Percentiles rank a stretch among this genome's conserved stretches.
These are phyloP conservation scores for Cephalotrichum gorgonifer DNA, from an alignment of 2,329 filamentous ascomycete genomes.

Conservation along the genomic window DNA sequence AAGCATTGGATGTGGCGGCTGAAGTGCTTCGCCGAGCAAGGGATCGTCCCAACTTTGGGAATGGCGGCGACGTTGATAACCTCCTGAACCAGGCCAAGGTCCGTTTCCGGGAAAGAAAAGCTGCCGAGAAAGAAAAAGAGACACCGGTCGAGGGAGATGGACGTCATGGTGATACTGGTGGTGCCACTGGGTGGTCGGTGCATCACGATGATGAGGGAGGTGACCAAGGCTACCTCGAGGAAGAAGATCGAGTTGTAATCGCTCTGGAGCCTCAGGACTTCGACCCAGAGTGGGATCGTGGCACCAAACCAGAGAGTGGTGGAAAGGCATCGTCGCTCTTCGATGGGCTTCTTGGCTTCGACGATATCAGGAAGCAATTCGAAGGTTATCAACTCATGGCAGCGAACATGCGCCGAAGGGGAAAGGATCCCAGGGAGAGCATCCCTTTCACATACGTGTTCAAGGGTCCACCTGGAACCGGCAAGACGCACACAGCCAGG, in stretches of 20 bases:
- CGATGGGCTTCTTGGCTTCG: slow-evolving; percentile 46
- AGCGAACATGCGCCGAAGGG: slow-evolving; percentile 56
- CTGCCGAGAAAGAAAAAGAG: slow-evolving; percentile 37
- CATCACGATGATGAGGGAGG: too few species aligned
- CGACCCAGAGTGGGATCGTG: too few species aligned
- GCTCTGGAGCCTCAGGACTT: too few species aligned
- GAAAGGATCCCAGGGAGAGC: slow-evolving; percentile 42
- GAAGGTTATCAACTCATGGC: slow-evolving; percentile 48
- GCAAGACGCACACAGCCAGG: slow-evolving; percentile 67
- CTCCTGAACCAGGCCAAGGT: slow-evolving; percentile 33
- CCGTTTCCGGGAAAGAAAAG: slow-evolving; percentile 63
- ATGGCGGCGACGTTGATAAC: neutral
- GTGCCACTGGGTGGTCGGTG: too few species aligned
- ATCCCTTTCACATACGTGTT: slow-evolving; percentile 61
- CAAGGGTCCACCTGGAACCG: slow-evolving; percentile 61
- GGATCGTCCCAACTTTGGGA: slow-evolving; percentile 14
- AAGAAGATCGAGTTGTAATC: too few species aligned
- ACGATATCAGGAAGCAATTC: slow-evolving; percentile 51
- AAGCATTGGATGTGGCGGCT: slow-evolving; percentile 42
- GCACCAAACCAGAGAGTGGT: too few species aligned
- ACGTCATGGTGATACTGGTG: slow-evolving; percentile 24
- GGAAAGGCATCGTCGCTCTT: slow-evolving; percentile 47
- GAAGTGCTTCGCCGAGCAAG: slow-evolving; percentile 51
- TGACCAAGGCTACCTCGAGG: too few species aligned
- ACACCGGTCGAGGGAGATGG: slow-evolving; percentile 27